Conservation (phyloP, 1,139 yeast genomes). For the Lodderomyces jiufengensis region DNA sequence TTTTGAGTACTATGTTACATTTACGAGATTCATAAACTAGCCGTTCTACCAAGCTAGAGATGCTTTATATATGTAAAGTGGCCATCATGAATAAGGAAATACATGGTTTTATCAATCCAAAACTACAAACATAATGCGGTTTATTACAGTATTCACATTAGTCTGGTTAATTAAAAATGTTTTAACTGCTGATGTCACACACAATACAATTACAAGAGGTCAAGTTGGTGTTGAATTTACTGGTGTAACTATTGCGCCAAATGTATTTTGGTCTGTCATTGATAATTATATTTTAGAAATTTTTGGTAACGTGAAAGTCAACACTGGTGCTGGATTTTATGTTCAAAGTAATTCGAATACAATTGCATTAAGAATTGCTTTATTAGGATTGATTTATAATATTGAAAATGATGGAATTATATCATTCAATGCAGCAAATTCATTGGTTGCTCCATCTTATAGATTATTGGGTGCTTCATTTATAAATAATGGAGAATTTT, state of each 20-base stretch:
- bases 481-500: conserved; percentile 27
- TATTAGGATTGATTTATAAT: conserved; percentile 11
- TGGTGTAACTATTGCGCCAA: neutral
- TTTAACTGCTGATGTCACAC: neutral
- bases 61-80: no score
- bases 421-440: conserved; percentile 19
- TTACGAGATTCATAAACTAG: no score
- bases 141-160: neutral
- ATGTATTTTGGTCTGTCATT: conserved; percentile 29
- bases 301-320: conserved; percentile 19
- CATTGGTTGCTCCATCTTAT: conserved; percentile 18
- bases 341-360: conserved; percentile 16
- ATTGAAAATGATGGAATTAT: conserved; percentile 21
- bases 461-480: conserved; percentile 20
- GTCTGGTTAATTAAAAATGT: neutral
- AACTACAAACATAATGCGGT: no score
- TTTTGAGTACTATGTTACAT: no score
- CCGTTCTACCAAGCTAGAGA: no score
- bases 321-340: conserved; percentile 23
- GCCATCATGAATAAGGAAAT: no score
- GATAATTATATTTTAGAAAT: conserved; percentile 23
- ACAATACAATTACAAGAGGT: conserved; percentile 1
- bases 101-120: no score
- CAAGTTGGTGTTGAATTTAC: conserved; percentile 1
- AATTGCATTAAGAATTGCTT: conserved; percentile 13